Conservation (phyloP, 2,329 filamentous ascomycete species). For the Coleophoma crateriformis region DNA sequence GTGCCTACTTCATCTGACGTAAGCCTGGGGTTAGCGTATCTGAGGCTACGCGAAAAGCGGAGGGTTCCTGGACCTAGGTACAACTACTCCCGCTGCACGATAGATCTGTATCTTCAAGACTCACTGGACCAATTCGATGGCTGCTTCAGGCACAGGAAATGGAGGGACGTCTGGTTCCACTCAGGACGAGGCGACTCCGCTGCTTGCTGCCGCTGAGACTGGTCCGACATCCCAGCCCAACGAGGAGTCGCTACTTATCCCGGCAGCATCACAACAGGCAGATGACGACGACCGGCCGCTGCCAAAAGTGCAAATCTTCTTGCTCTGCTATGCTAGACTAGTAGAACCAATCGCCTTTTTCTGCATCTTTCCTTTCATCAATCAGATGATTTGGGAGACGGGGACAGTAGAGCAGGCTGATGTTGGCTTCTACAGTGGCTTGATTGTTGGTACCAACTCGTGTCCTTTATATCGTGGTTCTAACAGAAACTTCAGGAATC, state of each 20-base stretch:
- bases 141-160: background rate
- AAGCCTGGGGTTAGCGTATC: background rate
- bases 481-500: conserved; percentile 39
- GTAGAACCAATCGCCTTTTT: conserved; percentile 75
- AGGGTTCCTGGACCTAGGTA: no score
- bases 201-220: conserved; percentile 7
- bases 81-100: background rate
- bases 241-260: background rate
- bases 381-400: conserved; percentile 64
- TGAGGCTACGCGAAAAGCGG: background rate
- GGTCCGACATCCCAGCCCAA: conserved; percentile 1
- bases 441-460: background rate
- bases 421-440: conserved; percentile 69
- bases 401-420: conserved; percentile 55
- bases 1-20: no score
- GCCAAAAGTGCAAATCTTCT: conserved; percentile 53
- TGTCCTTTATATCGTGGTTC: background rate
- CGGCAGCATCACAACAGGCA: background rate
- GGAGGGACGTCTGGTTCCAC: background rate
- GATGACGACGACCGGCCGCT: conserved; percentile 30
- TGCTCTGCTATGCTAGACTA: conserved; percentile 66
- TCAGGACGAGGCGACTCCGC: conserved; percentile 11
- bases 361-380: conserved; percentile 73
- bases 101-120: background rate
- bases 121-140: background rate